A percentile compares a stretch with the other conserved stretches of the same genome.
phyloP scores from a whole-genome alignment of 2,329 filamentous ascomycete genomes.

The Hymenoscyphus fructigenus region DNA sequence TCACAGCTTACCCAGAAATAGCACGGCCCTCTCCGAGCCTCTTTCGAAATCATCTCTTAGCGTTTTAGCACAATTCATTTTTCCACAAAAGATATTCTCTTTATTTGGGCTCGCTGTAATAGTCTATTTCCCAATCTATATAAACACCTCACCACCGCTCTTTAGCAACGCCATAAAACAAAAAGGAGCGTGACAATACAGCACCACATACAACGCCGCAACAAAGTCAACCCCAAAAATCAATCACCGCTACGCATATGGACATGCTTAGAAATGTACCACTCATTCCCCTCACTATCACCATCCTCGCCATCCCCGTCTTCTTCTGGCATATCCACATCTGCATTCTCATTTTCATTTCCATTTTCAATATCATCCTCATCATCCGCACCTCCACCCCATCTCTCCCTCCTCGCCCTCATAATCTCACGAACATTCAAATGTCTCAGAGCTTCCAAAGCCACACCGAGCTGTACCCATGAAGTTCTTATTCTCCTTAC shows the following conservation, averaged over 20 bases:
- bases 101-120: neutral
- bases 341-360: neutral
- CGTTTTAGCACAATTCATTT: neutral
- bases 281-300: no score
- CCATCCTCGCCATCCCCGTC: neutral
- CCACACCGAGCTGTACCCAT: neutral
- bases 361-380: neutral
- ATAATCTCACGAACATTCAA: neutral
- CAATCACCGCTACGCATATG: no score
- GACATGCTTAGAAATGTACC: no score
- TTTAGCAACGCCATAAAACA: neutral
- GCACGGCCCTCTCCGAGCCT: no score
- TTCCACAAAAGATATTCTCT: neutral
- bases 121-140: neutral
- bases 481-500: neutral
- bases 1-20: no score
- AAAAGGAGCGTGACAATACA: neutral
- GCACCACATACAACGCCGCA: neutral
- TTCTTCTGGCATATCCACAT: neutral
- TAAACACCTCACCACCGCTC: neutral
- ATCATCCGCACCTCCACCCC: neutral
- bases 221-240: neutral
- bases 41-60: no score
- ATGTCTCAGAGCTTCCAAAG: neutral
- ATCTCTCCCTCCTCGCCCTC: neutral